phyloP scores from a whole-genome alignment of 2,329 filamentous ascomycete species.

The Septoria linicola region DNA sequence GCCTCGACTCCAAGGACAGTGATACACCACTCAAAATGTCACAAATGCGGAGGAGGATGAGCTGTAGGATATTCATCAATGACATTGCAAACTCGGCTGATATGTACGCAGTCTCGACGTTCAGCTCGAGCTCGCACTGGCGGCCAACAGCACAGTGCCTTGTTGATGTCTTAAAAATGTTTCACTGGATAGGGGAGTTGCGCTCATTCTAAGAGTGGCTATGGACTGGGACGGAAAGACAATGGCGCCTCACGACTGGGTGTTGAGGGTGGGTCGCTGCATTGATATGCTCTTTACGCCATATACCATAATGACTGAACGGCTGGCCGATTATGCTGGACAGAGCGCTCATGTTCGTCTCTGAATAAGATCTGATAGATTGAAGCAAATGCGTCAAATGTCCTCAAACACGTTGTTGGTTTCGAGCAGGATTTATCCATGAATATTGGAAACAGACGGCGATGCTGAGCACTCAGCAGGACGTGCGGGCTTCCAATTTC shows the following conservation, averaged over 20 bases:
- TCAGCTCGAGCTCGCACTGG: constrained; percentile 1
- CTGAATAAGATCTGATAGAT: neutral
- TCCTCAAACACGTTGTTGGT: neutral
- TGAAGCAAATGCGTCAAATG: neutral
- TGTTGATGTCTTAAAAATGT: constrained; percentile 15
- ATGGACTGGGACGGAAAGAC: constrained; percentile 7
- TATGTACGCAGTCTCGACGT: neutral
- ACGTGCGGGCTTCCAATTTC: neutral
- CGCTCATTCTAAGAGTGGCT: neutral
- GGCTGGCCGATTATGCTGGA: constrained; percentile 1
- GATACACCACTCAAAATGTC: constrained; percentile 51
- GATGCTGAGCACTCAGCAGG: neutral
- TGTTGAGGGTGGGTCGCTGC: constrained; percentile 1
- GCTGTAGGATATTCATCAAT: neutral
- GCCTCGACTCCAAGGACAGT: constrained; percentile 46
- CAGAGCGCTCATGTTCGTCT: neutral
- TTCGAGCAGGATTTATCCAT: neutral
- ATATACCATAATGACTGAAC: constrained; percentile 22
- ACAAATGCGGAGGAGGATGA: constrained; percentile 46
- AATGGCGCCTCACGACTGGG: constrained; percentile 22
- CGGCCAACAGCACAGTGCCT: constrained; percentile 17
- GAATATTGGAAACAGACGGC: neutral
- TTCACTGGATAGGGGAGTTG: neutral
- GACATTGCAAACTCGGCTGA: neutral
- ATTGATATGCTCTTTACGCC: constrained; percentile 8